Conservation (phyloP, 2,329 filamentous ascomycete species). For the Colletotrichum sp. region DNA sequence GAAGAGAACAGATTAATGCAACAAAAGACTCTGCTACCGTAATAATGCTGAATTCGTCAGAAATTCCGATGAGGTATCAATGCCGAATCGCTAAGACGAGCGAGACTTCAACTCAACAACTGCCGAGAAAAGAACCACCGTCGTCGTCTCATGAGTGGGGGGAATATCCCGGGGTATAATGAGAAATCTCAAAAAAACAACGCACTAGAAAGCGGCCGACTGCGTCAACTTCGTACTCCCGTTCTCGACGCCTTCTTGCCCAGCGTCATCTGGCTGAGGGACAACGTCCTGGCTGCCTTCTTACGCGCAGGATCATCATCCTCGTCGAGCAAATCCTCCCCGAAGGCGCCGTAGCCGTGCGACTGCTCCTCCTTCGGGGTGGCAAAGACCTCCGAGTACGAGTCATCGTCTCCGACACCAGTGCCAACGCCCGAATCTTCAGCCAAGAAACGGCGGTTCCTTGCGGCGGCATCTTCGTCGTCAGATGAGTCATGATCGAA, state of each 20-base stretch:
- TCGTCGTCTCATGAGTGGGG: conserved; percentile 9
- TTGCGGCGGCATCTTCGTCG: conserved; percentile 28
- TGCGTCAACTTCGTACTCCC: neutral
- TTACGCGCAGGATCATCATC: conserved; percentile 45
- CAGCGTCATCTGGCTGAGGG: conserved; percentile 64
- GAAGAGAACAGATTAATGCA: neutral
- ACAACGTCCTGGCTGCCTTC: conserved; percentile 68
- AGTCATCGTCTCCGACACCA: conserved; percentile 41
- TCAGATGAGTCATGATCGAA: conserved; percentile 49
- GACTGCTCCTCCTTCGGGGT: conserved; percentile 54
- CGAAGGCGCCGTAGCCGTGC: conserved; percentile 39
- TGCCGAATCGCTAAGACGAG: conserved; percentile 9
- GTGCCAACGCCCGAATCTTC: conserved; percentile 42
- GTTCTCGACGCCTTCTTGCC: conserved; percentile 32
- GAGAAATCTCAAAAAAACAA: conserved; percentile 16
- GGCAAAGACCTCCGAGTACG: conserved; percentile 53
- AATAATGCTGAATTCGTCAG: conserved; percentile 6
- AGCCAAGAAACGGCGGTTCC: conserved; percentile 11
- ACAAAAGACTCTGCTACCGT: conserved; percentile 2
- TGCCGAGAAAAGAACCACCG: conserved; percentile 12
- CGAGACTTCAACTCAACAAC: conserved; percentile 9
- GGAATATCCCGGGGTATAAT: conserved; percentile 20
- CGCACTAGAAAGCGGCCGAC: conserved; percentile 15
- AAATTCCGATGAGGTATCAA: neutral
- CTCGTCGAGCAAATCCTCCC: conserved; percentile 44